Percentiles rank a stretch among this genome's conserved stretches.
Conservation (phyloP, 208 protist species). For the Crithidia fasciculata region DNA sequence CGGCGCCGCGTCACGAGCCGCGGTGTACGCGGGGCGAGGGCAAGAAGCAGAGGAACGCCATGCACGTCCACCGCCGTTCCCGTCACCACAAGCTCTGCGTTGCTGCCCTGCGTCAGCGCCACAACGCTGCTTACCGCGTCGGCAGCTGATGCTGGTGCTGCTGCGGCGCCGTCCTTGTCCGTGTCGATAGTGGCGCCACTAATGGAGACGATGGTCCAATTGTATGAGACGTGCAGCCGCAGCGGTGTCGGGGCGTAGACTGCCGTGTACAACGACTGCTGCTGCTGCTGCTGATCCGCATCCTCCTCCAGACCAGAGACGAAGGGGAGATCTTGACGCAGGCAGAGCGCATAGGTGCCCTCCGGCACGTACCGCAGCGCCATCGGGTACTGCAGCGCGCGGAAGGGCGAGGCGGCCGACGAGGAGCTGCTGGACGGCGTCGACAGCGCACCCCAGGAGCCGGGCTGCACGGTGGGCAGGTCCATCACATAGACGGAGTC, state of each 20-base stretch:
- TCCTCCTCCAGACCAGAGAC: constrained; percentile 2
- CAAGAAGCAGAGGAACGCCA: constrained; percentile 44
- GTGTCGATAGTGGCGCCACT: constrained; percentile 8
- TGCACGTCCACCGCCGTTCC: constrained; percentile 54
- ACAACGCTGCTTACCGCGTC: constrained; percentile 24
- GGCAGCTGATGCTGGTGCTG: neutral
- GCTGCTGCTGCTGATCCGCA: neutral
- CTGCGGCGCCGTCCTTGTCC: neutral
- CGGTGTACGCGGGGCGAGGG: constrained; percentile 34
- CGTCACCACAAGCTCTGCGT: constrained; percentile 42
- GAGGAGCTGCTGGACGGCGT: neutral
- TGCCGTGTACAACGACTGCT: constrained; percentile 5
- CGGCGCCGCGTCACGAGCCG: constrained; percentile 19
- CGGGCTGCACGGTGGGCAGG: constrained; percentile 30
- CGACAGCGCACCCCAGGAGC: constrained; percentile 13
- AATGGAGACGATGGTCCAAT: constrained; percentile 26
- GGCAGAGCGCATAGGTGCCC: constrained; percentile 47
- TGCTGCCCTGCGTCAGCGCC: constrained; percentile 49
- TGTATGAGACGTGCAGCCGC: constrained; percentile 25
- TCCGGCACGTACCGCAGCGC: constrained; percentile 49
- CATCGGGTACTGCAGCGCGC: constrained; percentile 39
- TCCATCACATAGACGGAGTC: constrained; percentile 31
- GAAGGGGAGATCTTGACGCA: constrained; percentile 43
- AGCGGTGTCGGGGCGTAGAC: constrained; percentile 23
- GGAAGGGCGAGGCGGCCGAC: constrained; percentile 14